phyloP scores from a whole-genome alignment of 495 filamentous ascomycete species.

The Hypomontagnella monticulosa region DNA sequence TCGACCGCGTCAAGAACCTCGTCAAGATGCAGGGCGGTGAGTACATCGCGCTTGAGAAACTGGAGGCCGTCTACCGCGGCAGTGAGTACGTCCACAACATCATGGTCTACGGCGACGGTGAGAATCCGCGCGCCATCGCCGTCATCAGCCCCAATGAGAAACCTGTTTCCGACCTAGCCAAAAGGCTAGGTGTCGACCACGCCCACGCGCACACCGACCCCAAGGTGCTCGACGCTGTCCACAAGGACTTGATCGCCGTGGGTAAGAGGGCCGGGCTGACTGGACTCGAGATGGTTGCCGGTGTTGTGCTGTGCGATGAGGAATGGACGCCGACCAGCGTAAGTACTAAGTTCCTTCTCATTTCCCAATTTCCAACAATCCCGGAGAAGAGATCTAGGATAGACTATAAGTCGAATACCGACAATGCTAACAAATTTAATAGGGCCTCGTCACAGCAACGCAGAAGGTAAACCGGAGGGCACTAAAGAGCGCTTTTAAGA shows the following conservation, averaged over 20 bases:
- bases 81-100: constrained; percentile 64
- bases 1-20: constrained; percentile 90
- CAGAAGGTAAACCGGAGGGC: constrained; percentile 69
- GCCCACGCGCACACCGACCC: constrained; percentile 54
- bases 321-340: constrained; percentile 74
- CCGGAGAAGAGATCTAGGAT: no score
- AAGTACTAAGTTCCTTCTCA: constrained; percentile 44
- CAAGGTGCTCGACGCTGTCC: constrained; percentile 60
- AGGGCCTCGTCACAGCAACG: constrained; percentile 70
- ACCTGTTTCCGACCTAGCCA: constrained; percentile 60
- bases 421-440: constrained; percentile 38
- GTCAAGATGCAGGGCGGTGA: constrained; percentile 74
- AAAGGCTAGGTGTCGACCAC: constrained; percentile 60
- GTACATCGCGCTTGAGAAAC: constrained; percentile 73
- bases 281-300: constrained; percentile 66
- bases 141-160: constrained; percentile 67
- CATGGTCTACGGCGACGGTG: constrained; percentile 66
- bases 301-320: constrained; percentile 69
- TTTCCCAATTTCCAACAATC: neutral
- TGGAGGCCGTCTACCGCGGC: constrained; percentile 71
- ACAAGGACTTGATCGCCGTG: constrained; percentile 62
- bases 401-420: neutral
- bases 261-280: constrained; percentile 63
- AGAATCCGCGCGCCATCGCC: constrained; percentile 63
- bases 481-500: constrained; percentile 63